Evolutionary conservation across 169 alveolate genomes (phyloP).

Genomic region (Plasmodium fragile): DNA sequence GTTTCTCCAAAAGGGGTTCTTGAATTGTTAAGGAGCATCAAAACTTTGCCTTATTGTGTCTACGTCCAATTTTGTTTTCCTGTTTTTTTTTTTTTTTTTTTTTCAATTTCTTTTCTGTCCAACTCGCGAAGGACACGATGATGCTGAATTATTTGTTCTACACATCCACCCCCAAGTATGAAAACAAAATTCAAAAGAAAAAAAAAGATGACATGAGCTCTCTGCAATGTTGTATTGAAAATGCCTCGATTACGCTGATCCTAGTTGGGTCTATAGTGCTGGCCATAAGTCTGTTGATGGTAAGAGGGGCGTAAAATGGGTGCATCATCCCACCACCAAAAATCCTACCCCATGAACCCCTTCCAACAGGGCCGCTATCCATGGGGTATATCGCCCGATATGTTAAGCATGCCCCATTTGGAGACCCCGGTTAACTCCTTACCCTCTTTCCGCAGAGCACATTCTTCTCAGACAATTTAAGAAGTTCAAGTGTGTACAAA

Average conservation of each 20-base stretch:
- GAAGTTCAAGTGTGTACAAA: slow-evolving; percentile 10
- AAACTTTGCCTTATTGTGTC: background rate
- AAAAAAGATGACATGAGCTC: slow-evolving; percentile 19
- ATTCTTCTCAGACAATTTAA: slow-evolving; percentile 4
- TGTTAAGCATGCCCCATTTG: background rate
- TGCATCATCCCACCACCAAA: background rate
- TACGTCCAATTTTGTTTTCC: background rate
- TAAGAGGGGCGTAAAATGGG: background rate
- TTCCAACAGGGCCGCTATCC: background rate
- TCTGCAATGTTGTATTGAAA: slow-evolving; percentile 47
- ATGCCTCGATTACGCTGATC: slow-evolving; percentile 49
- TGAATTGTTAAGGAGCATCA: background rate
- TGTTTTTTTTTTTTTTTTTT: background rate
- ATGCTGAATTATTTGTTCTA: slow-evolving; percentile 27
- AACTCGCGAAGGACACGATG: background rate
- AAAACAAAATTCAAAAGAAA: slow-evolving; percentile 13
- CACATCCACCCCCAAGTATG: slow-evolving; percentile 17
- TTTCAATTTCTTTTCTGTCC: background rate
- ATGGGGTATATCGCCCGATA: background rate
- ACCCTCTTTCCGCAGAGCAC: slow-evolving; percentile 14
- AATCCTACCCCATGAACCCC: background rate
- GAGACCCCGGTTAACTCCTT: background rate
- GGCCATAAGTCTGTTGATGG: slow-evolving; percentile 27
- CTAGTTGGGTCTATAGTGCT: slow-evolving; percentile 38
- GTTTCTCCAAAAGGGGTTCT: background rate